phyloP scores from a whole-genome alignment of 176 grass and related monocot genomes.

The Aegilops bicornis region DNA sequence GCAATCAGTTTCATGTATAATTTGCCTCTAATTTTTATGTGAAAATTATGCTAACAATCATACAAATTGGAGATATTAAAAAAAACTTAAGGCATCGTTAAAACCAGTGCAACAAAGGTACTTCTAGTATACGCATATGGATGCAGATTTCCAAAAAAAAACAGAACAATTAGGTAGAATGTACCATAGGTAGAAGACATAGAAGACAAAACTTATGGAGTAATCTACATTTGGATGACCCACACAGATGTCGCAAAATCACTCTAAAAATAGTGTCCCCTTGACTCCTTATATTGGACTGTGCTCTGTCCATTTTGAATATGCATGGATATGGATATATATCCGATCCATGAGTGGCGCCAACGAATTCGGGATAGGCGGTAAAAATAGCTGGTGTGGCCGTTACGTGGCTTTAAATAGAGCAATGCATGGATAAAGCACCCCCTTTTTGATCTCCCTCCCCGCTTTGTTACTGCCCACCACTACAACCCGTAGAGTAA shows the following conservation, averaged over 20 bases:
- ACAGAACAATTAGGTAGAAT: too few species aligned
- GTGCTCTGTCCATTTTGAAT: neutral
- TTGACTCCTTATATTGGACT: slow-evolving; percentile 1
- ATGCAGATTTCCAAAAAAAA: too few species aligned
- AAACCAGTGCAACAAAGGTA: too few species aligned
- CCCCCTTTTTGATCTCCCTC: slow-evolving; percentile 30
- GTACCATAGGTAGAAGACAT: too few species aligned
- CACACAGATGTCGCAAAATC: neutral
- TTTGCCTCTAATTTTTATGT: too few species aligned
- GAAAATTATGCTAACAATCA: too few species aligned
- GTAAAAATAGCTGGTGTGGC: slow-evolving; percentile 35
- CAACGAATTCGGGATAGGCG: slow-evolving; percentile 16
- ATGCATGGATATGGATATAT: neutral
- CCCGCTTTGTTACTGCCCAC: slow-evolving; percentile 17
- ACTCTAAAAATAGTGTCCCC: neutral
- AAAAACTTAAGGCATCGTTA: too few species aligned
- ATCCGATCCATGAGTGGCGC: slow-evolving; percentile 26
- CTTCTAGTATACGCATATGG: too few species aligned
- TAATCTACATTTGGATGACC: neutral
- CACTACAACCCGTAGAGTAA: slow-evolving; percentile 32
- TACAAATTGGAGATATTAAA: too few species aligned
- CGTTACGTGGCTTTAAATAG: slow-evolving; percentile 35
- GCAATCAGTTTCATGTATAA: too few species aligned
- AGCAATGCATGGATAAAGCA: neutral
- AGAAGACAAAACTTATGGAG: too few species aligned